Evolutionary conservation across 2,329 filamentous ascomycete species (phyloP).

Genomic region (Neonectria punicea): DNA sequence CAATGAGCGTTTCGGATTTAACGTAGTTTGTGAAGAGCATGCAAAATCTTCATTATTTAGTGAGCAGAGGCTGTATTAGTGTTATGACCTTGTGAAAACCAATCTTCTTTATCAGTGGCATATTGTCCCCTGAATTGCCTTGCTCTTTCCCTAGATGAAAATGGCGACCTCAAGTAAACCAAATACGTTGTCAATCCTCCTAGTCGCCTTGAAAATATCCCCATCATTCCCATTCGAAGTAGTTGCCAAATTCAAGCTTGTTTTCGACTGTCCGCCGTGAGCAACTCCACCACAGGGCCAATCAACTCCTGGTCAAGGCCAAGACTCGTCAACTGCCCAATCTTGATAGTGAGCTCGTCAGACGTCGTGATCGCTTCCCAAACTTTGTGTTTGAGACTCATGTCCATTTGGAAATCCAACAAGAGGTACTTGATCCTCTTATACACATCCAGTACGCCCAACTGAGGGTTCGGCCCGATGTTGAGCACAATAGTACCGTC

Average conservation of each 20-base stretch:
- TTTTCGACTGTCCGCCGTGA: constrained; percentile 40
- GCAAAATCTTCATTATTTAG: too few species aligned
- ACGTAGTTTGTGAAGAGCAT: too few species aligned
- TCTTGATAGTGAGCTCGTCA: constrained; percentile 29
- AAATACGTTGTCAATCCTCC: too few species aligned
- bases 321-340: constrained; percentile 40
- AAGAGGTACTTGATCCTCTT: constrained; percentile 33
- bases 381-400: constrained; percentile 40
- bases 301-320: constrained; percentile 38
- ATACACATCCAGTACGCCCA: constrained; percentile 29
- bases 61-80: too few species aligned
- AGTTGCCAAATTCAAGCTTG: neutral
- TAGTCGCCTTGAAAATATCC: too few species aligned
- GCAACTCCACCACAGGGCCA: constrained; percentile 41
- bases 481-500: constrained; percentile 4
- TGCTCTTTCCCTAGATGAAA: too few species aligned
- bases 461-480: constrained; percentile 15
- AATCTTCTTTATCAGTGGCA: too few species aligned
- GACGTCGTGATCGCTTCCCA: constrained; percentile 34
- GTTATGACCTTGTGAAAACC: too few species aligned
- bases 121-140: too few species aligned
- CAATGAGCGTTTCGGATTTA: too few species aligned
- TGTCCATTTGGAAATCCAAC: constrained; percentile 43
- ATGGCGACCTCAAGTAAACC: too few species aligned
- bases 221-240: neutral